These are phyloP conservation scores for Fusarium sp. DNA, from an alignment of 2,329 filamentous ascomycete genomes.

Conservation along the genomic window DNA sequence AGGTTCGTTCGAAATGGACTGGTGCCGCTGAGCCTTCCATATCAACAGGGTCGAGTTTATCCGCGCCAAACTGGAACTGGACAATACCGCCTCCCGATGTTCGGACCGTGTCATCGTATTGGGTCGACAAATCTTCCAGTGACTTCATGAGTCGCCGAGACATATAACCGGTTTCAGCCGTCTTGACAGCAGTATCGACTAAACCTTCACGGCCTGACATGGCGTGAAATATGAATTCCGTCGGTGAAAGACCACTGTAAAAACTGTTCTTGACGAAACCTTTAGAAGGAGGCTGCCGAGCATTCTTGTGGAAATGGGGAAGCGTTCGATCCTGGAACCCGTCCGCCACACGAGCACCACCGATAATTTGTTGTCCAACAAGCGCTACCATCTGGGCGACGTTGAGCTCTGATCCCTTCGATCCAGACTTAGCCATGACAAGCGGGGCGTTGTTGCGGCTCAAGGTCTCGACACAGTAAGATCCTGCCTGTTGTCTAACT, in stretches of 20 bases:
- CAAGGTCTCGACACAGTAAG: slow-evolving; percentile 88
- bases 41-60: slow-evolving; percentile 93
- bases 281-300: slow-evolving; percentile 91
- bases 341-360: slow-evolving; percentile 89
- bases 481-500: slow-evolving; percentile 90
- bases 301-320: slow-evolving; percentile 94
- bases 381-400: slow-evolving; percentile 98
- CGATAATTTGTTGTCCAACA: slow-evolving; percentile 98
- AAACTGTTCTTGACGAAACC: slow-evolving; percentile 98
- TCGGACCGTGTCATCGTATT: slow-evolving; percentile 94
- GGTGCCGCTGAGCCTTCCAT: slow-evolving; percentile 96
- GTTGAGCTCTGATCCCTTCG: slow-evolving; percentile 97
- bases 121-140: slow-evolving; percentile 90
- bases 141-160: slow-evolving; percentile 98
- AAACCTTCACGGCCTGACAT: slow-evolving; percentile 98
- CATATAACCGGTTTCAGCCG: slow-evolving; percentile 99
- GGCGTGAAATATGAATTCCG: slow-evolving; percentile 97
- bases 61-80: slow-evolving; percentile 97
- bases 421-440: slow-evolving; percentile 97
- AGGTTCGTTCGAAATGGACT: slow-evolving; percentile 91
- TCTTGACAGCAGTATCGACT: slow-evolving; percentile 98
- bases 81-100: slow-evolving; percentile 90
- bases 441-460: slow-evolving; percentile 93
- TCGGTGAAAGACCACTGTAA: slow-evolving; percentile 89
- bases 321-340: slow-evolving; percentile 96